These are phyloP conservation scores for Curvularia sp. DNA, from an alignment of 2,329 filamentous ascomycete species.

Conservation along the genomic window DNA sequence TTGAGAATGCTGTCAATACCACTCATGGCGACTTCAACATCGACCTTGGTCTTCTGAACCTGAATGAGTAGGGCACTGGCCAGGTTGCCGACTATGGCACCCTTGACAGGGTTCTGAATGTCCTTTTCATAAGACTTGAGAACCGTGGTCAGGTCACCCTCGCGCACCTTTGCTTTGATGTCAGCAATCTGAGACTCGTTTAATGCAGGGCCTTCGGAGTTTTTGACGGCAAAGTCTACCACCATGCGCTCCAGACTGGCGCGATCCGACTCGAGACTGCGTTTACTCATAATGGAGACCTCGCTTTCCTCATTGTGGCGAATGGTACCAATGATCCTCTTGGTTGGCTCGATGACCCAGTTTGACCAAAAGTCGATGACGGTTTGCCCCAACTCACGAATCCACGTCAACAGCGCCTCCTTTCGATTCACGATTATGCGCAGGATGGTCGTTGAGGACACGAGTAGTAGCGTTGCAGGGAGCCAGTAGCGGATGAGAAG, in stretches of 20 bases:
- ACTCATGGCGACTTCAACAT: constrained; percentile 93
- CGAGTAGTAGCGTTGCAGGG: constrained; percentile 70
- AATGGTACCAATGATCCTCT: constrained; percentile 87
- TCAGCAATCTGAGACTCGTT: constrained; percentile 73
- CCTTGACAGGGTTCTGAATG: constrained; percentile 78
- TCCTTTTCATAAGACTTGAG: constrained; percentile 91
- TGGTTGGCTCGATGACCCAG: constrained; percentile 88
- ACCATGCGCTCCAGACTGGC: constrained; percentile 97
- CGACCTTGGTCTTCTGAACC: constrained; percentile 98
- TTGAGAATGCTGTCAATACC: constrained; percentile 94
- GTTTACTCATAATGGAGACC: constrained; percentile 94
- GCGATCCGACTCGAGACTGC: constrained; percentile 86
- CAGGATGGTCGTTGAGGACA: constrained; percentile 84
- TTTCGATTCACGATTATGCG: constrained; percentile 76
- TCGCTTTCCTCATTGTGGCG: constrained; percentile 91
- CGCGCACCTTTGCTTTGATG: constrained; percentile 79
- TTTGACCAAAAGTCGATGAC: constrained; percentile 91
- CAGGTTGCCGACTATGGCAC: constrained; percentile 84
- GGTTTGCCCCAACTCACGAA: constrained; percentile 78
- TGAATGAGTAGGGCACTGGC: constrained; percentile 92
- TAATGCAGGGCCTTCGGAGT: constrained; percentile 69
- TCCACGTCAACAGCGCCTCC: constrained; percentile 80
- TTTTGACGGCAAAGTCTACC: constrained; percentile 89
- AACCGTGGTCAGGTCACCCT: constrained; percentile 92
- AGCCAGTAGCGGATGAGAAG: constrained; percentile 86